Conservation (phyloP, 768 basidiomycete genomes). For the Suillus weaverae region DNA sequence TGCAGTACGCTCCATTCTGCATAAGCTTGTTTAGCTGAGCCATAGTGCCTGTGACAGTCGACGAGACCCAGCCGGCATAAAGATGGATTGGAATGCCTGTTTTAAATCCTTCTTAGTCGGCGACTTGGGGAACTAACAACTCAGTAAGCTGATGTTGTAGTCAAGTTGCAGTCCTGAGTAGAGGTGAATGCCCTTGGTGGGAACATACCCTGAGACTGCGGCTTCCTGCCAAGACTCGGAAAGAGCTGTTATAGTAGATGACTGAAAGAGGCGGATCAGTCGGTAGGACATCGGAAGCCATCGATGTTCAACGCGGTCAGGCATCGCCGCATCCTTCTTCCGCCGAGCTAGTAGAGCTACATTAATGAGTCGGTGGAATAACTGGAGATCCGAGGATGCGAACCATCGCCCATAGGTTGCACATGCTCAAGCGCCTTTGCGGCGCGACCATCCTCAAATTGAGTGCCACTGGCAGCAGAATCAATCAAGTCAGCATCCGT, state of each 20-base stretch:
- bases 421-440: conserved; percentile 77
- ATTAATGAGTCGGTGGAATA: conserved; percentile 9
- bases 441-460: conserved; percentile 69
- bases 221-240: background rate
- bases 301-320: conserved; percentile 24
- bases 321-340: conserved; percentile 50
- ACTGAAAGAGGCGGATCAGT: conserved; percentile 17
- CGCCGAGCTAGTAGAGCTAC: no score
- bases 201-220: background rate
- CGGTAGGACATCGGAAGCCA: conserved; percentile 35
- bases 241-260: conserved; percentile 18
- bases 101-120: background rate
- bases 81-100: conserved; percentile 23
- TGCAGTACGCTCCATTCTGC: conserved; percentile 25
- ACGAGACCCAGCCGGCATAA: background rate
- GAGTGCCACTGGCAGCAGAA: conserved; percentile 13
- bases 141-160: background rate
- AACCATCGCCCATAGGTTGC: conserved; percentile 71
- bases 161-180: background rate
- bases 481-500: conserved; percentile 5
- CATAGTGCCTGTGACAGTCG: background rate
- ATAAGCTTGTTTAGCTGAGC: conserved; percentile 7
- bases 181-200: background rate
- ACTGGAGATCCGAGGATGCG: conserved; percentile 19
- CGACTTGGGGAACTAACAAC: background rate